Evolutionary conservation across 2,329 filamentous ascomycete genomes (phyloP).

Genomic region (Trichoderma afroharzianum): DNA sequence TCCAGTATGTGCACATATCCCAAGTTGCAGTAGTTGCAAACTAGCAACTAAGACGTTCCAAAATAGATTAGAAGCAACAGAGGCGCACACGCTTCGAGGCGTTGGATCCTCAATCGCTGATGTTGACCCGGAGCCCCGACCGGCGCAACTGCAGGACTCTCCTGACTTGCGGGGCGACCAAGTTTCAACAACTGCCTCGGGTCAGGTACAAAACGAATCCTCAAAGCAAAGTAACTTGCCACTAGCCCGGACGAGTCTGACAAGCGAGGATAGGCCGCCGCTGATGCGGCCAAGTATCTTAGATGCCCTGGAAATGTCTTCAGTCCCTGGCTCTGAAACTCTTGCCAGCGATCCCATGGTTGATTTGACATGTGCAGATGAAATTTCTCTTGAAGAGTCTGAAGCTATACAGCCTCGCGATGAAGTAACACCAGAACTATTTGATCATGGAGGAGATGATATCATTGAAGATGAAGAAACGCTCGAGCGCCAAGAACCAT

Average conservation of each 20-base stretch:
- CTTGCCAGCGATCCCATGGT: neutral
- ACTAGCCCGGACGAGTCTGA: neutral
- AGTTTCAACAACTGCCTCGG: neutral
- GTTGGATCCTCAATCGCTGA: constrained; percentile 27
- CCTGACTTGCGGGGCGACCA: neutral
- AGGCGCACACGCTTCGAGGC: constrained; percentile 21
- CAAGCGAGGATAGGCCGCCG: neutral
- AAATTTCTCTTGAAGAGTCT: neutral
- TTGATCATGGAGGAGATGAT: neutral
- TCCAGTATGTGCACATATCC: constrained; percentile 18
- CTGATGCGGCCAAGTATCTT: neutral
- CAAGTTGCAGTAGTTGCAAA: too few species aligned
- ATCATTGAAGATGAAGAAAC: neutral
- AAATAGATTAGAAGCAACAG: neutral
- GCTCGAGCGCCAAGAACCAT: neutral
- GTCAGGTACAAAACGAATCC: neutral
- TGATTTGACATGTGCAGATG: neutral
- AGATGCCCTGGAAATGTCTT: neutral
- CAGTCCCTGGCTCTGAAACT: neutral
- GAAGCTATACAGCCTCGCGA: neutral
- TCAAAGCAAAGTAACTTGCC: neutral
- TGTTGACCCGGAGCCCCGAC: constrained; percentile 19
- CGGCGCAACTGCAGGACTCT: constrained; percentile 20
- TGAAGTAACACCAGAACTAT: neutral
- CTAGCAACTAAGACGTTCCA: neutral